Base-by-base conservation (phyloP, 768 basidiomycete genomes). In the Leccinum longicurvipes region DNA sequence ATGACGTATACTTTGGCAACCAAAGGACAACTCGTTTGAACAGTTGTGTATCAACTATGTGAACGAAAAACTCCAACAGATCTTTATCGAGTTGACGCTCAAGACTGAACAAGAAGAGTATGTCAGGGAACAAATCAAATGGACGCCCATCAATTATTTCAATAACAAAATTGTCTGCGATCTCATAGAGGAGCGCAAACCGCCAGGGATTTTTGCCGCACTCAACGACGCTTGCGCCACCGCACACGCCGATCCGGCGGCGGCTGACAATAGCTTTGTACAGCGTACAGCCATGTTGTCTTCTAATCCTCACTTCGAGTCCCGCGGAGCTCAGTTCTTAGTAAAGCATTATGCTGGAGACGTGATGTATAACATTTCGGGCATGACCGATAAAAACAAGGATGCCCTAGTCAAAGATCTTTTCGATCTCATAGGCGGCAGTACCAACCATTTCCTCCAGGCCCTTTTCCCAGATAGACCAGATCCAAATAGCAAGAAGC, bases 341-440 rank as follows among this genome's bases (percentile, higher is more conserved):
- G 89, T 99, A 60, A 88, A 85, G 66, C 97, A 99, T 68, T 99
- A 98, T 67, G 97, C 97, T 19, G 97, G 97, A 63, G 97, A 98
- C 67, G 97, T 99, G 59, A 91, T 93, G 84, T 99, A 99, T 76
- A 97, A 95, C 59, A 86, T 98, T 12, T 70, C 89, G 7, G 97
- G 97, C 3, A 99, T 99, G 96, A 98, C 97, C 15, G 97, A 99
- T 74, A 99, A 99, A 82, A 99, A 99, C 79, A 99, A 99, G 80
- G 97, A 99, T 66, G 85, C 93, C 1, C 79, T 99, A 50, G 81
- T 94, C 73, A 98, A 98, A 71, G 97, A 98, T 68, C 75, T 98
- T 17, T 78, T 98, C 53, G 96, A 99, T 64, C 81, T 98, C 44
- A 78, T 98, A 53, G 89, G 84, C 6, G 75, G 78, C 44, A 93